Conservation (phyloP, 257 asterid genomes). For the Nicotiana tabacum region DNA sequence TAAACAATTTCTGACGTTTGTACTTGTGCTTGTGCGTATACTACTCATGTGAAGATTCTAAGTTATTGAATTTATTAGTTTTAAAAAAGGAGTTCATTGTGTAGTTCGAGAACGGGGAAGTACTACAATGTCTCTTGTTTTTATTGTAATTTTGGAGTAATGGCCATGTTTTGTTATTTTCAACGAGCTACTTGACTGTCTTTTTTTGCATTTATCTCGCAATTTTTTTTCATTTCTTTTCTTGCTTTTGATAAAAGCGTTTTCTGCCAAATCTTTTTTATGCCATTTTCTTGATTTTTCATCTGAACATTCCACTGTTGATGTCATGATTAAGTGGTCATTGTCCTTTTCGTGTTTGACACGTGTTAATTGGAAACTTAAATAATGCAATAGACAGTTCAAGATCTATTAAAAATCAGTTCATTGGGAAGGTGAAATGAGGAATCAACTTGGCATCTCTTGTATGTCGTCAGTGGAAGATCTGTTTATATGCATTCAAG, state of each 20-base stretch:
- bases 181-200: background rate
- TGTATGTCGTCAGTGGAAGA: background rate
- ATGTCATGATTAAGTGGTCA: background rate
- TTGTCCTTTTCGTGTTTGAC: background rate
- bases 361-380: background rate
- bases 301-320: background rate
- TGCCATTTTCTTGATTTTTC: background rate
- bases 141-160: background rate
- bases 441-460: background rate
- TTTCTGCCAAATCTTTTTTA: background rate
- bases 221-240: background rate
- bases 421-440: background rate
- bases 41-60: conserved; percentile 14
- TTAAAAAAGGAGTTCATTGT: conserved; percentile 11
- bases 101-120: background rate
- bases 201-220: too few relatives aligned
- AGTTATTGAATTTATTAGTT: background rate
- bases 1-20: background rate
- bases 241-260: background rate
- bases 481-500: background rate
- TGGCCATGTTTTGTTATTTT: background rate
- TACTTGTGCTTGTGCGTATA: conserved; percentile 7
- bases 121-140: background rate
- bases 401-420: background rate
- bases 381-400: background rate